These are phyloP conservation scores for Phytophthora pseudosyringae DNA, from an alignment of 352 stramenopile species.

Conservation along the genomic window DNA sequence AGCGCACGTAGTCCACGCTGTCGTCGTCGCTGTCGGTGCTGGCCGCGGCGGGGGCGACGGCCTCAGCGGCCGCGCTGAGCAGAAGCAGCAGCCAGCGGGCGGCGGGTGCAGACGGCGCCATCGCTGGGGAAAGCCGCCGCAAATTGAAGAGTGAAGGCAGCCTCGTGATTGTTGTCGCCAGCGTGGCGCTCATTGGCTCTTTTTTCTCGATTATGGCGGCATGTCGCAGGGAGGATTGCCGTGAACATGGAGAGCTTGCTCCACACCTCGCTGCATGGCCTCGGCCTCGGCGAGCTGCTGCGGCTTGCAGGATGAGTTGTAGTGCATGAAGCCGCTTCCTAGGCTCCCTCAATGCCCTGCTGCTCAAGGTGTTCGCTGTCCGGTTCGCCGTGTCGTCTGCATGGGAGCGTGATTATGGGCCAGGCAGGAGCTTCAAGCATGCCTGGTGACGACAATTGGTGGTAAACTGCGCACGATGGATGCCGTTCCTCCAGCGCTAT, in stretches of 20 bases:
- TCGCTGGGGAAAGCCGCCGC: not conserved
- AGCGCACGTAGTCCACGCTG: slow-evolving; percentile 32
- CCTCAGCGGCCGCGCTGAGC: not conserved
- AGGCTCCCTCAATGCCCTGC: not conserved
- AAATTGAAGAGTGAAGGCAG: slow-evolving; percentile 26
- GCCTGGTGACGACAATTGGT: too few relatives aligned
- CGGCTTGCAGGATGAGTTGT: too few relatives aligned
- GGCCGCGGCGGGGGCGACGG: not conserved
- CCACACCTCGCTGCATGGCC: not conserved
- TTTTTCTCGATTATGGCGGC: slow-evolving; percentile 7
- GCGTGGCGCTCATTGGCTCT: not conserved
- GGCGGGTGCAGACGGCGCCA: slow-evolving; percentile 5
- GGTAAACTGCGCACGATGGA: too few relatives aligned
- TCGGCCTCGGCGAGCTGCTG: not conserved
- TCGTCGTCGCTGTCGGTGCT: slow-evolving; percentile 30
- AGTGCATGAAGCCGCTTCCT: not conserved
- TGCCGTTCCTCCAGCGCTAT: too few relatives aligned
- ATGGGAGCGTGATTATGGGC: slow-evolving; percentile 17
- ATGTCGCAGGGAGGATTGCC: not conserved
- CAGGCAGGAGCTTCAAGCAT: not conserved
- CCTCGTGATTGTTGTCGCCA: too few relatives aligned
- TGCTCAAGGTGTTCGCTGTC: not conserved
- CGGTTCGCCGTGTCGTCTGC: not conserved
- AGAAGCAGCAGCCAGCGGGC: slow-evolving; percentile 6
- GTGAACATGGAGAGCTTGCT: slow-evolving; percentile 1